Conservation (phyloP, 2,329 filamentous ascomycete species). For the Orbilia javanica region DNA sequence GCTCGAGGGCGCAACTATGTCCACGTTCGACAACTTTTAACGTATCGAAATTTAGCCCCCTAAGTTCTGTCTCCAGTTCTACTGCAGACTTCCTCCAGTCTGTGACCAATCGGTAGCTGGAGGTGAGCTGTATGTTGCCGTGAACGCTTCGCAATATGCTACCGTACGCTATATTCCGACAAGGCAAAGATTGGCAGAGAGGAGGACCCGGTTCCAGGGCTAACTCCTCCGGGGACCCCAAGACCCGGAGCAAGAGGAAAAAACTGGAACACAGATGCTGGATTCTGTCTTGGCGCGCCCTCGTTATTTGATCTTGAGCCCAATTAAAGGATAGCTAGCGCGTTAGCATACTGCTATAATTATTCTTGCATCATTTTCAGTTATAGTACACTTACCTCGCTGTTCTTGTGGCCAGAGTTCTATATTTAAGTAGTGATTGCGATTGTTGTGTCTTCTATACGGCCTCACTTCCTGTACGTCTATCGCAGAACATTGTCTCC, state of each 20-base stretch:
- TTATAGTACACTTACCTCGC: neutral
- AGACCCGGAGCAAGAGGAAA: neutral
- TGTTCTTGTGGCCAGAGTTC: neutral
- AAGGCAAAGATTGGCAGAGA: neutral
- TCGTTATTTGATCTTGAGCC: neutral
- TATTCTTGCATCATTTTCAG: neutral
- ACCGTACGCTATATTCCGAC: neutral
- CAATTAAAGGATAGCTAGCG: neutral
- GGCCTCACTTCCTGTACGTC: neutral
- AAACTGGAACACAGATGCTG: neutral
- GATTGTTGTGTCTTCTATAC: neutral
- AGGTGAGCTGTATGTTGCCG: neutral
- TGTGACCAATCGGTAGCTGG: neutral
- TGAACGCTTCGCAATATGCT: neutral
- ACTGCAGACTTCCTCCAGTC: neutral
- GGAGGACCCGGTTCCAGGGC: neutral
- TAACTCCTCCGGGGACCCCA: neutral
- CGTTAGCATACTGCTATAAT: neutral
- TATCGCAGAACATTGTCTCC: neutral
- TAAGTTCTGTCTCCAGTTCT: neutral
- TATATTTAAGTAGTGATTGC: neutral
- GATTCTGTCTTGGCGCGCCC: neutral
- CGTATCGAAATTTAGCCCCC: neutral
- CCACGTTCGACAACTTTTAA: neutral
- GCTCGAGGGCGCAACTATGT: neutral